Base-by-base conservation (phyloP, 441 rosid genomes). In the Populus hybrid region DNA sequence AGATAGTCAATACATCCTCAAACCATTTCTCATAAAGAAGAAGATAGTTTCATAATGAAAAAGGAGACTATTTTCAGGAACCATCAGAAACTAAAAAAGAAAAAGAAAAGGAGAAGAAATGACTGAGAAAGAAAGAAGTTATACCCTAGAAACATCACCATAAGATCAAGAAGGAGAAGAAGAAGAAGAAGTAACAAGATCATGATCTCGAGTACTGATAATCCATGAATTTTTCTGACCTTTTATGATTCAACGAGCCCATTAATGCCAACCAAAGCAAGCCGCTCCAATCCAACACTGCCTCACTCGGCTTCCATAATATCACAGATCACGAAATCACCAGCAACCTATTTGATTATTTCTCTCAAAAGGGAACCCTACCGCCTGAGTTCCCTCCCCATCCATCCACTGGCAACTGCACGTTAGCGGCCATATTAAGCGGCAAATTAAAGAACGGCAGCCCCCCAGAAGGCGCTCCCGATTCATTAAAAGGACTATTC, bases 371-470 rank as follows among this genome's bases (percentile, higher is more conserved):
- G 46, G 92, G 87, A 75, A 93, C 88, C 81, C 94, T 87, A 69
- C 84, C 84, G 19, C 89, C 90, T 1, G 92, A 79, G 83, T 88
- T 94, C 63, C 89, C 92, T 0, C 89, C 80, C 98, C 98, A 95
- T 42, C 98, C 97, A 42, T 95, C 98, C 65, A 88, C 98, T 4
- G 97, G 92, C 75, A 94, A 86, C 87, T 92, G 98, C 74, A 90
- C 87, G 77, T 87, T 88, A 0, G 91, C 81, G 9, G 89, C 87
- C 90, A 91, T 91, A 84, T 81, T 89, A 72, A 89, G 79, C 10
- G 98, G 98, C 83, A 93, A 77, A 80, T 95, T 95, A 74, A 95
- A 85, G 90, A 95, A 95, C n/a, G 98, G 97, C 6, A 93, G 86
- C 28, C 97, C 96, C 6, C 91, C 97, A 0, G 92, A 82, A 16